Conservation (phyloP, 2,329 filamentous ascomycete species). For the Aspergillus pseudonomiae region DNA sequence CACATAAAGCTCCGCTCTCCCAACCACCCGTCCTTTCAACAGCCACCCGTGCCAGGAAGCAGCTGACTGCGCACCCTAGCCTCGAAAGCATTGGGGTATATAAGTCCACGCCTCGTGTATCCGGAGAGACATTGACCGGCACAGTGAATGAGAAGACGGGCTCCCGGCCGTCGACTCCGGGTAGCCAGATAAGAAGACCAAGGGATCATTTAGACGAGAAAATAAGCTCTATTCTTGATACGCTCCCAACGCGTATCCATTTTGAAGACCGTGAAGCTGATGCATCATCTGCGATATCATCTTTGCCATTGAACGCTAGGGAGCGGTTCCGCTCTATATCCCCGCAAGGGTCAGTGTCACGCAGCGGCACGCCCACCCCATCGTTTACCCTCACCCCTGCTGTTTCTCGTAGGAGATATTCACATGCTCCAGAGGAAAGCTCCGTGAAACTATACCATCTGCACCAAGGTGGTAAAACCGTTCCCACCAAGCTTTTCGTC, state of each 20-base stretch:
- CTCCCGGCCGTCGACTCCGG: constrained; percentile 45
- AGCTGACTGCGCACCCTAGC: constrained; percentile 35
- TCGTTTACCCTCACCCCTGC: constrained; percentile 71
- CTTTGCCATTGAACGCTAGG: constrained; percentile 38
- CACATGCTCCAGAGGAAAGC: constrained; percentile 55
- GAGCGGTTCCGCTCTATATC: constrained; percentile 46
- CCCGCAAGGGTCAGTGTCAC: constrained; percentile 37
- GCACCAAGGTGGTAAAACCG: constrained; percentile 77
- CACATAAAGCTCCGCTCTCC: constrained; percentile 17
- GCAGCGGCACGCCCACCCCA: constrained; percentile 63
- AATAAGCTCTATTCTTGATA: constrained; percentile 76
- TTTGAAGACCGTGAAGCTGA: constrained; percentile 53
- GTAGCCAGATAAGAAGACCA: constrained; percentile 43
- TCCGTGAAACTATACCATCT: constrained; percentile 94
- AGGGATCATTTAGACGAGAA: constrained; percentile 77
- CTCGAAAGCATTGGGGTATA: constrained; percentile 36
- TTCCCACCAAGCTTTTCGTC: constrained; percentile 93
- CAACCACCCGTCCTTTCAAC: constrained; percentile 27
- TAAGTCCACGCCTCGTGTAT: constrained; percentile 27
- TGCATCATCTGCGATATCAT: constrained; percentile 35
- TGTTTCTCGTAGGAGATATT: constrained; percentile 35
- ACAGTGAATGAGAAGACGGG: constrained; percentile 19
- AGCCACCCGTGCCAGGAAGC: constrained; percentile 30
- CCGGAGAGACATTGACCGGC: constrained; percentile 19
- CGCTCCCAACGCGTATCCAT: constrained; percentile 77